Conservation (phyloP, 345 rosid species). For the Brassica incana region DNA sequence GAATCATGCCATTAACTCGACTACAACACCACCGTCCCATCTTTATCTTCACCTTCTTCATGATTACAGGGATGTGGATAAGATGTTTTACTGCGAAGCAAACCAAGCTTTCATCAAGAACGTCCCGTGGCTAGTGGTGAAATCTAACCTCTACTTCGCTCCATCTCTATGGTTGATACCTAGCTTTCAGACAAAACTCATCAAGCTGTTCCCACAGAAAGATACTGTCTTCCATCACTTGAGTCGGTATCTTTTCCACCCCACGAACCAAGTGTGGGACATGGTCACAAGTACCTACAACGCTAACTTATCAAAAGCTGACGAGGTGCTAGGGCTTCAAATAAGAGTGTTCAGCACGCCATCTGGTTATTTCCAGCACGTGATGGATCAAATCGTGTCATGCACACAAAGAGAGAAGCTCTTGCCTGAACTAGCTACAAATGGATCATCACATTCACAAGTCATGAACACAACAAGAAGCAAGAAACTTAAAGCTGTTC, state of each 20-base stretch:
- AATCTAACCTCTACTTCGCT: constrained; percentile 23
- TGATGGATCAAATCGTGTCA: constrained; percentile 37
- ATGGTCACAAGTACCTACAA: constrained; percentile 32
- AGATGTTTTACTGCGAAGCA: background rate
- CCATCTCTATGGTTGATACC: constrained; percentile 41
- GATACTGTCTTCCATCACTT: constrained; percentile 41
- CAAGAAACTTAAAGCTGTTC: constrained; percentile 32
- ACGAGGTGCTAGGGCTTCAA: constrained; percentile 43
- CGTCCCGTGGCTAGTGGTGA: constrained; percentile 42
- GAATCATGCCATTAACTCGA: background rate
- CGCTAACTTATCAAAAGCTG: constrained; percentile 27
- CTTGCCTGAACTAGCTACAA: constrained; percentile 12
- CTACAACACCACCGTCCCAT: background rate
- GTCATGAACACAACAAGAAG: background rate
- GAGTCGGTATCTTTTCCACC: constrained; percentile 42
- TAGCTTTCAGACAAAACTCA: constrained; percentile 17
- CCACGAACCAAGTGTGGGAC: constrained; percentile 43
- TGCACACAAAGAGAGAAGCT: constrained; percentile 37
- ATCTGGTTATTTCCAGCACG: background rate
- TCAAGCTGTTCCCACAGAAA: constrained; percentile 32
- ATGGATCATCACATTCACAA: constrained; percentile 4
- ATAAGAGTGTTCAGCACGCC: constrained; percentile 1
- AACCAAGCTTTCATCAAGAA: background rate
- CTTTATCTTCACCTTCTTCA: background rate
- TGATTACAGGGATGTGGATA: background rate